These are phyloP conservation scores for Leishmania tropica DNA, from an alignment of 208 protist species.

Conservation along the genomic window DNA sequence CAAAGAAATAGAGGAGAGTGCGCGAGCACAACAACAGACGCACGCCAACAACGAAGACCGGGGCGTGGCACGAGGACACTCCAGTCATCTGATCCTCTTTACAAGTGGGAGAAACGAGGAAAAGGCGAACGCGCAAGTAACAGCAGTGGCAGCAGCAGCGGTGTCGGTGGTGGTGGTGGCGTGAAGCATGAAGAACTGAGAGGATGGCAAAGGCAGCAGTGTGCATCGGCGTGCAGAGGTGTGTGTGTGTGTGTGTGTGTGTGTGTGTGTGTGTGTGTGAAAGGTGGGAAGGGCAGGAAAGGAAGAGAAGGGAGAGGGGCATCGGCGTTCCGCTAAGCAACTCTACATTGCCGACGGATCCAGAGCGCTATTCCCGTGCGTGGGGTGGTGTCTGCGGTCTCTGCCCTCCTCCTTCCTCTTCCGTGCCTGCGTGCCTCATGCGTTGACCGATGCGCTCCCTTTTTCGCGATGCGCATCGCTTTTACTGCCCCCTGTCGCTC, in stretches of 20 bases:
- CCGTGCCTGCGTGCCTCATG: neutral
- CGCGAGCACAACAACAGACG: too few relatives aligned
- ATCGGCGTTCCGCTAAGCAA: neutral
- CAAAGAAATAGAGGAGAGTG: neutral
- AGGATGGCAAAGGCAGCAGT: neutral
- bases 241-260: too few relatives aligned
- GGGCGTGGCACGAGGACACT: too few relatives aligned
- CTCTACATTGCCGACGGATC: neutral
- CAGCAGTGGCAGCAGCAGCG: neutral
- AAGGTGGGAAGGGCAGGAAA: neutral
- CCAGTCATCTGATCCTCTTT: neutral
- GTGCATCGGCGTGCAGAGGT: too few relatives aligned
- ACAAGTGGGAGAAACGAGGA: neutral
- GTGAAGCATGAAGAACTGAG: neutral
- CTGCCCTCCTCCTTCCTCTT: neutral
- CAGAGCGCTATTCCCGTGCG: neutral
- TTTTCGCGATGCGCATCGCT: neutral
- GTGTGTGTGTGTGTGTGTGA: too few relatives aligned
- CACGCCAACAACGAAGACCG: too few relatives aligned
- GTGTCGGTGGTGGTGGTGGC: too few relatives aligned
- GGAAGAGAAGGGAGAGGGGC: neutral
- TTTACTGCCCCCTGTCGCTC: constrained; percentile 19
- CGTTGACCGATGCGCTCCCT: neutral
- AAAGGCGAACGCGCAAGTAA: neutral
- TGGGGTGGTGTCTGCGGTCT: neutral